These are phyloP conservation scores for Globisporangium uncinulatum DNA, from an alignment of 352 stramenopile species.

Conservation along the genomic window DNA sequence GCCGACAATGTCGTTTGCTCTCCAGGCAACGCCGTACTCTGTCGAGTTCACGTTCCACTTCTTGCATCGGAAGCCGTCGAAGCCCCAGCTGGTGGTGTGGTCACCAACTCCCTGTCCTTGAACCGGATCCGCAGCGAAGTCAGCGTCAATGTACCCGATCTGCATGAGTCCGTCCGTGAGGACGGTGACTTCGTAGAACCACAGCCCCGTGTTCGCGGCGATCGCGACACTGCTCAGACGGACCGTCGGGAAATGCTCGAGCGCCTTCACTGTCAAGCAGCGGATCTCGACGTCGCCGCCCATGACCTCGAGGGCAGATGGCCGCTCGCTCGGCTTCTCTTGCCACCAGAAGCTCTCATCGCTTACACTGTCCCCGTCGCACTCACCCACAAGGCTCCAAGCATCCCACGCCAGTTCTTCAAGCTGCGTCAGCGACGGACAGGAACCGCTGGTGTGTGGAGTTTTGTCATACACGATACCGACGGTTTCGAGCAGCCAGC, in stretches of 20 bases:
- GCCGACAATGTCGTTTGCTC: constrained; percentile 76
- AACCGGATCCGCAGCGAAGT: constrained; percentile 78
- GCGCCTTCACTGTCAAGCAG: constrained; percentile 44
- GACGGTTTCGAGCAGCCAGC: constrained; percentile 14
- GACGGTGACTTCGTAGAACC: constrained; percentile 89
- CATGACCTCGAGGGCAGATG: constrained; percentile 37
- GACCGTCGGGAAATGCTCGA: constrained; percentile 82
- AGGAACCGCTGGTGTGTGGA: neutral
- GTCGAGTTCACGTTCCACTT: constrained; percentile 84
- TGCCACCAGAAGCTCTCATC: constrained; percentile 21
- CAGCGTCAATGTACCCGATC: constrained; percentile 89
- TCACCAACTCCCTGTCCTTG: constrained; percentile 91
- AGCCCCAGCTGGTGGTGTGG: constrained; percentile 86
- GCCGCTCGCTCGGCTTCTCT: constrained; percentile 1
- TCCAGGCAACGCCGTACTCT: constrained; percentile 85
- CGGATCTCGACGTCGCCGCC: constrained; percentile 65
- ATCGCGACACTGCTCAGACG: constrained; percentile 42
- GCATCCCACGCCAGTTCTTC: constrained; percentile 27
- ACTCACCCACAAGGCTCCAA: constrained; percentile 1
- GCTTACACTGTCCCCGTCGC: neutral
- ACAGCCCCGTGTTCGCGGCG: constrained; percentile 56
- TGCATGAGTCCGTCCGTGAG: constrained; percentile 90
- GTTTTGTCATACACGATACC: constrained; percentile 10
- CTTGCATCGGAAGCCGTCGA: constrained; percentile 86
- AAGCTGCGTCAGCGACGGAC: constrained; percentile 16